A percentile compares a stretch with the other conserved stretches of the same genome.
Evolutionary conservation across 495 filamentous ascomycete species (phyloP).

Genomic region (Penicillium turbatum): DNA sequence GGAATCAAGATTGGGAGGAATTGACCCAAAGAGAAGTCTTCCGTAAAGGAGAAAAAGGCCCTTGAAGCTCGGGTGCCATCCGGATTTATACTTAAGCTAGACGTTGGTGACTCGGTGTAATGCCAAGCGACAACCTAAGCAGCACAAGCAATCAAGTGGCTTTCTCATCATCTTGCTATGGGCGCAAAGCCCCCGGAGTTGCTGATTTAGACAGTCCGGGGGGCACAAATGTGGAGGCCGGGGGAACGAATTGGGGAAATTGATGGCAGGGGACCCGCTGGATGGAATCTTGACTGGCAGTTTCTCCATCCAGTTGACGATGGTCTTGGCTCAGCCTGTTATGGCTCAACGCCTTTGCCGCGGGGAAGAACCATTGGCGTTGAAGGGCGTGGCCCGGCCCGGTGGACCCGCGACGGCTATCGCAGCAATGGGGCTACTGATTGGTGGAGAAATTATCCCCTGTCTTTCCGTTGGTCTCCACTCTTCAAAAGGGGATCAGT

Average conservation of each 20-base stretch:
- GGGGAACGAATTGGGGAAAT: slow-evolving; percentile 23
- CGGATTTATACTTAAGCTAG: slow-evolving; percentile 14
- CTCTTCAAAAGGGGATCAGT: background rate
- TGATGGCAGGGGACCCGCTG: slow-evolving; percentile 11
- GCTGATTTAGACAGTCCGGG: slow-evolving; percentile 1
- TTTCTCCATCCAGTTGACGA: slow-evolving; percentile 22
- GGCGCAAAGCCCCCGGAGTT: background rate
- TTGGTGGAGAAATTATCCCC: slow-evolving; percentile 9
- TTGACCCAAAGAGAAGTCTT: background rate
- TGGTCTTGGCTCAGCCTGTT: background rate
- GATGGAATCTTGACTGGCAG: background rate
- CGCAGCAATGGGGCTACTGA: background rate
- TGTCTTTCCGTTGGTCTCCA: background rate
- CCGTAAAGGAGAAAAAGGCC: background rate
- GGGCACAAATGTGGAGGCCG: background rate
- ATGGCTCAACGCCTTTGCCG: background rate
- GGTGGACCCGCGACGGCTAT: background rate
- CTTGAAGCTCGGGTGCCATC: background rate
- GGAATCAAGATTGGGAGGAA: background rate
- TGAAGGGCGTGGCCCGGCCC: background rate
- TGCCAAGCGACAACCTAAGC: slow-evolving; percentile 3
- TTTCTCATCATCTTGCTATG: background rate
- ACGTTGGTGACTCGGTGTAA: slow-evolving; percentile 4
- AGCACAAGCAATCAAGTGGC: slow-evolving; percentile 6
- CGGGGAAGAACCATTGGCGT: slow-evolving; percentile 1